phyloP scores from a whole-genome alignment of 768 basidiomycete genomes.

The Lentinula sp. region DNA sequence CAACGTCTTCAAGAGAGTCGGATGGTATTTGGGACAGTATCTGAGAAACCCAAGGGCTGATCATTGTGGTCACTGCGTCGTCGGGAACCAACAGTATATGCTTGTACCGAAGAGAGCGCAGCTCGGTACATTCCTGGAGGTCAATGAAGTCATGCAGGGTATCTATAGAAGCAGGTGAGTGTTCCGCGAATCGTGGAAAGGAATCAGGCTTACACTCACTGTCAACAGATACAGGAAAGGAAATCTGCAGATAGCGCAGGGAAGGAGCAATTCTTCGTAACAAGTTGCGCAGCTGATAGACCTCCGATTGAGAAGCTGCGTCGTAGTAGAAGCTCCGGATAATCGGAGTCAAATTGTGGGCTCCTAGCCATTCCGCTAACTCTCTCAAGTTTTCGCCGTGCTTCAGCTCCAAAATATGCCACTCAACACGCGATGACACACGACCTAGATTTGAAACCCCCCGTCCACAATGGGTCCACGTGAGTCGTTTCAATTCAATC shows the following conservation, averaged over 20 bases:
- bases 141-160: background rate
- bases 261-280: background rate
- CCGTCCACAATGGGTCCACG: conserved; percentile 2
- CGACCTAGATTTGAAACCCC: background rate
- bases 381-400: background rate
- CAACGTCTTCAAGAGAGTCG: background rate
- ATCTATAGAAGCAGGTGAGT: background rate
- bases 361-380: conserved; percentile 4
- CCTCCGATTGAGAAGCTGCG: conserved; percentile 1
- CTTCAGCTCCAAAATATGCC: conserved; percentile 4
- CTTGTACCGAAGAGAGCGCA: conserved; percentile 5
- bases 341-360: background rate
- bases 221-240: background rate
- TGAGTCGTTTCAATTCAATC: background rate
- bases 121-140: background rate
- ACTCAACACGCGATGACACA: background rate
- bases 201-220: background rate
- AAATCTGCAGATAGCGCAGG: conserved; percentile 1
- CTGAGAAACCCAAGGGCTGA: background rate
- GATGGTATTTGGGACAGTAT: background rate
- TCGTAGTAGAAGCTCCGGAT: conserved; percentile 3
- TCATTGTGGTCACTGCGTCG: background rate
- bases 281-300: background rate
- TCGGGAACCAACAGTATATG: background rate
- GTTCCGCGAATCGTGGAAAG: background rate